A percentile compares a stretch with the other conserved stretches of the same genome.
Evolutionary conservation across 306 rosid species (phyloP).

Genomic region (Clitoria ternatea): DNA sequence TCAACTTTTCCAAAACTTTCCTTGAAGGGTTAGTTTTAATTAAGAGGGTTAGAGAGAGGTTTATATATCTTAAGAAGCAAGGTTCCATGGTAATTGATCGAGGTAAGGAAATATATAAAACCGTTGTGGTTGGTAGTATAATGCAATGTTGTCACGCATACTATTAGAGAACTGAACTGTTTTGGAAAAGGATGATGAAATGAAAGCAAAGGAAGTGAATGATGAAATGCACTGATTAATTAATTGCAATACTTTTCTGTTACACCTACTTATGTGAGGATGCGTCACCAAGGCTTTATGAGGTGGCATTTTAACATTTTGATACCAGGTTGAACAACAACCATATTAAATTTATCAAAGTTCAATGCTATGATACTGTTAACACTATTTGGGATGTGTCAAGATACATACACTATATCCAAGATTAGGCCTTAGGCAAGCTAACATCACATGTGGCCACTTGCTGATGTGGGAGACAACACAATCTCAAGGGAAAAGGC

Average conservation of each 20-base stretch:
- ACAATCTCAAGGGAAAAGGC: background rate
- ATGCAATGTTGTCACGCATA: background rate
- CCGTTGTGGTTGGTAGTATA: background rate
- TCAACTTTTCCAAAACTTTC: slow-evolving; percentile 10
- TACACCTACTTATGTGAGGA: slow-evolving; percentile 19
- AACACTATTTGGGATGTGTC: background rate
- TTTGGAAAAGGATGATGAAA: background rate
- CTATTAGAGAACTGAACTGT: background rate
- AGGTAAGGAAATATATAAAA: slow-evolving; percentile 1
- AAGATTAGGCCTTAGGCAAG: background rate
- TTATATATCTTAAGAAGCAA: slow-evolving; percentile 19
- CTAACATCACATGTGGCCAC: background rate
- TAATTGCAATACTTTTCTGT: background rate
- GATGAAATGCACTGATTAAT: background rate
- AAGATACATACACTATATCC: background rate
- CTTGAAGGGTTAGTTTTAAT: slow-evolving; percentile 6
- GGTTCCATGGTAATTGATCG: background rate
- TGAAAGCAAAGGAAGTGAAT: background rate
- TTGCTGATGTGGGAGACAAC: no score
- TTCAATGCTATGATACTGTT: background rate
- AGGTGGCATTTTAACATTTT: slow-evolving; percentile 48
- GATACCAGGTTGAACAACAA: slow-evolving; percentile 17
- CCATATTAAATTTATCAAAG: background rate
- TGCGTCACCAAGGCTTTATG: slow-evolving; percentile 40
- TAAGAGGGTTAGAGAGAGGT: slow-evolving; percentile 17